These are phyloP conservation scores for Trichomonascaceae sp. DNA, from an alignment of 1,139 yeast genomes.

Conservation along the genomic window DNA sequence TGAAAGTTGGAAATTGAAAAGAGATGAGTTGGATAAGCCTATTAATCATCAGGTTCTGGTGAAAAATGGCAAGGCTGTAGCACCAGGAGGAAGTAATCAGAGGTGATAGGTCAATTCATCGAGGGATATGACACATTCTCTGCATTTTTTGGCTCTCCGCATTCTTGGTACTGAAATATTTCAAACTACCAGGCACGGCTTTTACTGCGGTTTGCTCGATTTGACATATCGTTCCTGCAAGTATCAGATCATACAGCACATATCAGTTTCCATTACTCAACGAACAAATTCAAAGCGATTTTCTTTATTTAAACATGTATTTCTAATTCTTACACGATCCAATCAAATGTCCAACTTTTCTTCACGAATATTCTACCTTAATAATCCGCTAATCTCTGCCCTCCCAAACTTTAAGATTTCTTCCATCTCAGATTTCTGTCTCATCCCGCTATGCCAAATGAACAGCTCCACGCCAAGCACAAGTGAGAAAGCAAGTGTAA, in stretches of 20 bases:
- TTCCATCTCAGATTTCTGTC: not conserved
- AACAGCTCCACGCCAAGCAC: not conserved
- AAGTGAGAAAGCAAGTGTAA: not conserved
- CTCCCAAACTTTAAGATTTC: not conserved
- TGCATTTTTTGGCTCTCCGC: too few species aligned
- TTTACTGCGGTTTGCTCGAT: too few species aligned
- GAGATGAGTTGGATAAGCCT: constrained; percentile 38
- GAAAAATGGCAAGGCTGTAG: constrained; percentile 33
- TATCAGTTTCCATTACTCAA: not conserved
- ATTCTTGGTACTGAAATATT: too few species aligned
- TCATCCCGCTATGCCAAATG: not conserved
- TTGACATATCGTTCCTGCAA: too few species aligned
- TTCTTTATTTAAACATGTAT: not conserved
- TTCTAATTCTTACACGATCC: not conserved
- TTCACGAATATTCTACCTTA: not conserved
- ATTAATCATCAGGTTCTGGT: constrained; percentile 60
- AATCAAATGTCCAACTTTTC: not conserved
- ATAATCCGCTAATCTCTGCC: not conserved
- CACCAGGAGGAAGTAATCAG: not conserved
- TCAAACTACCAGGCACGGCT: too few species aligned
- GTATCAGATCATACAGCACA: too few species aligned
- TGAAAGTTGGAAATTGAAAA: constrained; percentile 59
- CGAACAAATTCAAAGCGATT: not conserved
- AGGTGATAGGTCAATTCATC: not conserved
- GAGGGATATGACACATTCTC: not conserved